Percentiles rank a stretch among this genome's conserved stretches.
These are phyloP conservation scores for Xylariaceae sp. DNA, from an alignment of 2,329 filamentous ascomycete genomes.

Conservation along the genomic window DNA sequence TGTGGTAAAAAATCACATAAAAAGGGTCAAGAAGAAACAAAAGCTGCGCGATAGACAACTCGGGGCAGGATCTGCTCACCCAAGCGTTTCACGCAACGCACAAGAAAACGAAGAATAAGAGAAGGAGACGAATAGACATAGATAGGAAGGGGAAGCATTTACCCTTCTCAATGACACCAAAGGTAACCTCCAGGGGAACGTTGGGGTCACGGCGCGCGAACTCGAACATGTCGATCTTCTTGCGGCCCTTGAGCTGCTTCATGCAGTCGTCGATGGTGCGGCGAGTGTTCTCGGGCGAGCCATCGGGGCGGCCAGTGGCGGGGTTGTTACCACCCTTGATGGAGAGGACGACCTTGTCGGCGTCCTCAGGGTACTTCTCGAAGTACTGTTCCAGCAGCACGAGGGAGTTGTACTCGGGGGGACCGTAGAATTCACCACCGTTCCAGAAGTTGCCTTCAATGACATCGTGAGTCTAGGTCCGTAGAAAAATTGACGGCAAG, in stretches of 20 bases:
- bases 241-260: slow-evolving; percentile 37
- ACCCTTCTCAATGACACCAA: slow-evolving; percentile 31
- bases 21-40: neutral
- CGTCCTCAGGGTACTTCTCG: slow-evolving; percentile 50
- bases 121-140: neutral
- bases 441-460: slow-evolving; percentile 45
- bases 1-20: neutral
- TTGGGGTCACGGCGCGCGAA: slow-evolving; percentile 45
- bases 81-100: neutral
- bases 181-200: slow-evolving; percentile 33
- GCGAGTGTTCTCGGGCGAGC: slow-evolving; percentile 45
- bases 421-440: slow-evolving; percentile 51
- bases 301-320: slow-evolving; percentile 35
- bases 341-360: slow-evolving; percentile 49
- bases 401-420: slow-evolving; percentile 45
- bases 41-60: neutral
- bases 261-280: slow-evolving; percentile 47
- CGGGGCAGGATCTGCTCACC: neutral
- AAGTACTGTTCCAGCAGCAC: slow-evolving; percentile 52
- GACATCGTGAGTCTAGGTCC: neutral
- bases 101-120: neutral
- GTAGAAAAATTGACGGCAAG: neutral
- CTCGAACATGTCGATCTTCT: slow-evolving; percentile 50
- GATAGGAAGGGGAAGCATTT: neutral
- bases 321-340: slow-evolving; percentile 48